These are phyloP conservation scores for Anethum foeniculum DNA, from an alignment of 140 eudicot species.

Conservation along the genomic window DNA sequence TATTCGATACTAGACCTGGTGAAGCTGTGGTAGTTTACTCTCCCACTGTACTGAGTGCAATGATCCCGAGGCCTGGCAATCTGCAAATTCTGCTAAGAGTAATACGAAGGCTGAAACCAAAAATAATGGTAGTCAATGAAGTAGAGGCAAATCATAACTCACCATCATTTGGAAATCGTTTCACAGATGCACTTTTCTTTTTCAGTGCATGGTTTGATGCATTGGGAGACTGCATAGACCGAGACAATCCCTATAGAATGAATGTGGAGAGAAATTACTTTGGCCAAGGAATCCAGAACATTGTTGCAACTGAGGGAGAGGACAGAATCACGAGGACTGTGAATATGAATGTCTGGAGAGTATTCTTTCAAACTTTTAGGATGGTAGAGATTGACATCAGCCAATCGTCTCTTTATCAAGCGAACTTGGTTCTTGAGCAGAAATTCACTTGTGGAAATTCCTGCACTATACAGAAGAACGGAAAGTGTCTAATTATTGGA, in stretches of 20 bases:
- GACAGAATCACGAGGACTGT: conserved; percentile 19
- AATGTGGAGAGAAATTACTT: conserved; percentile 10
- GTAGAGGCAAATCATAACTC: conserved; percentile 33
- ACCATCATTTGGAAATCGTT: conserved; percentile 16
- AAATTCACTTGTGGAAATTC: conserved; percentile 4
- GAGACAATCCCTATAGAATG: conserved; percentile 2
- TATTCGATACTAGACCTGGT: conserved; percentile 1
- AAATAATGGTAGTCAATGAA: conserved; percentile 19
- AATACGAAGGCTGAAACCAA: conserved; percentile 20
- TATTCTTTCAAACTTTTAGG: conserved; percentile 1
- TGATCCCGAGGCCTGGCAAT: conserved; percentile 23
- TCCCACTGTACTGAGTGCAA: conserved; percentile 14
- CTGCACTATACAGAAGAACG: background rate
- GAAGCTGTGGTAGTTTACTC: conserved; percentile 26
- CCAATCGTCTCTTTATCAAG: background rate
- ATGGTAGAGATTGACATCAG: conserved; percentile 9
- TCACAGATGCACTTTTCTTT: conserved; percentile 7
- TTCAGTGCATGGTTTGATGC: conserved; percentile 16
- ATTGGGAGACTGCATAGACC: conserved; percentile 27
- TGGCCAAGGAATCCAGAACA: conserved; percentile 21
- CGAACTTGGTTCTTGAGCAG: background rate
- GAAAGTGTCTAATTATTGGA: conserved; percentile 8
- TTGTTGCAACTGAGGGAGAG: conserved; percentile 26
- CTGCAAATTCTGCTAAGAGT: conserved; percentile 10
- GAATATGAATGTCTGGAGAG: conserved; percentile 29